Percentiles rank a stretch among this genome's conserved stretches.
phyloP scores from a whole-genome alignment of 2,329 filamentous ascomycete species.

The Neopestalotiopsis sp. region DNA sequence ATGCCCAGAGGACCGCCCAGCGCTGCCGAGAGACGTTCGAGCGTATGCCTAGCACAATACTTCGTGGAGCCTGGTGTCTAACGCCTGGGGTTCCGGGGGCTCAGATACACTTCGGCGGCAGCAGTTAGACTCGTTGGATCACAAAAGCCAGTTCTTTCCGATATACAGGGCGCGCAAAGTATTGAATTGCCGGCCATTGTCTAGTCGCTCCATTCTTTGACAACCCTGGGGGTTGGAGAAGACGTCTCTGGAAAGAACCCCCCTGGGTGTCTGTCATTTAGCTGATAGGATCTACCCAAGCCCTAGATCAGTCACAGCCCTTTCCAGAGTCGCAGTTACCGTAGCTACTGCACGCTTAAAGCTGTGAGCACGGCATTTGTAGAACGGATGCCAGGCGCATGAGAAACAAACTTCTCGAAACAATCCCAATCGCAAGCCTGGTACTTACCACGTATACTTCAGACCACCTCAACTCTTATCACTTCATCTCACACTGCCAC shows the following conservation, averaged over 20 bases:
- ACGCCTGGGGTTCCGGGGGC: neutral
- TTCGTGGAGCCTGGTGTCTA: neutral
- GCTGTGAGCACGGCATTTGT: neutral
- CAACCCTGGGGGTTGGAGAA: neutral
- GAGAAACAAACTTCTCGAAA: conserved; percentile 2
- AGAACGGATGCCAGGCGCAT: neutral
- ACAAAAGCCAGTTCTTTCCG: neutral
- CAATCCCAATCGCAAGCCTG: neutral
- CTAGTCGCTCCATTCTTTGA: neutral
- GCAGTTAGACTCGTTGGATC: neutral
- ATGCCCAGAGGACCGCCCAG: neutral
- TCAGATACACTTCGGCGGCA: neutral
- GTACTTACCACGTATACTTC: neutral
- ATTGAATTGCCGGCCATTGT: neutral
- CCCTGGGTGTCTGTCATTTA: neutral
- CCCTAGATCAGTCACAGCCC: neutral
- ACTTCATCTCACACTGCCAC: neutral
- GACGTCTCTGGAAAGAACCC: neutral
- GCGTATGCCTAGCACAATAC: neutral
- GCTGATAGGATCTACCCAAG: neutral
- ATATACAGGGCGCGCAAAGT: neutral
- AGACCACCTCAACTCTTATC: no score
- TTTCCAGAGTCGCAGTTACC: neutral
- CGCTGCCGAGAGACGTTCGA: neutral
- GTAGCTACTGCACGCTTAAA: neutral